A percentile compares a stretch with the other conserved stretches of the same genome.
Evolutionary conservation across 164 flowering plant genomes (phyloP).

Genomic region (Taxillus chinensis): DNA sequence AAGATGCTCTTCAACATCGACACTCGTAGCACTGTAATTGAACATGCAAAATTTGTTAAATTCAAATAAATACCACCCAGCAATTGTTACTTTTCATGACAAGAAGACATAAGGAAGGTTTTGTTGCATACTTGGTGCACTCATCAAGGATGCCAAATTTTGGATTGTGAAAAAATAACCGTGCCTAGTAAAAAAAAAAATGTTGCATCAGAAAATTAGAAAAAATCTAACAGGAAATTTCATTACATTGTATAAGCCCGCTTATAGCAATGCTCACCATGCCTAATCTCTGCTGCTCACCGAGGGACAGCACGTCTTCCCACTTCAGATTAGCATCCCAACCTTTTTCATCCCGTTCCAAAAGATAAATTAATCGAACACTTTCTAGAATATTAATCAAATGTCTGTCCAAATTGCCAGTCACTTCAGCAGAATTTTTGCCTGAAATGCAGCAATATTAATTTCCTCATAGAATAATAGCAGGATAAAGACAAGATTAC

Average conservation of each 20-base stretch:
- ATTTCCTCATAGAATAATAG: neutral
- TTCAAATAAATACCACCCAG: neutral
- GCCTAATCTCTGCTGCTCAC: slow-evolving; percentile 97
- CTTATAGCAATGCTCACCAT: slow-evolving; percentile 50
- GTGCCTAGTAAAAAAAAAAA: slow-evolving; percentile 49
- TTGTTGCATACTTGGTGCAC: slow-evolving; percentile 81
- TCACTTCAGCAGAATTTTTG: slow-evolving; percentile 17
- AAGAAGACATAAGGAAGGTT: neutral
- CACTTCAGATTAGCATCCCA: slow-evolving; percentile 80
- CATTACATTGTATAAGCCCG: neutral
- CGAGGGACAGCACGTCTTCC: slow-evolving; percentile 95
- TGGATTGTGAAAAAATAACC: slow-evolving; percentile 91
- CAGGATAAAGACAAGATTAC: neutral
- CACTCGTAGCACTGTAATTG: slow-evolving; percentile 80
- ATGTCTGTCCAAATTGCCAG: slow-evolving; percentile 35
- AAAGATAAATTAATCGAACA: slow-evolving; percentile 74
- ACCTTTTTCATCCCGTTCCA: slow-evolving; percentile 73
- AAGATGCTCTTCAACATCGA: slow-evolving; percentile 96
- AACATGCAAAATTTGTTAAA: neutral
- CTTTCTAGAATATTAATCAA: slow-evolving; percentile 65
- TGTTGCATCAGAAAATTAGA: neutral
- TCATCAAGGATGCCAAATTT: slow-evolving; percentile 93
- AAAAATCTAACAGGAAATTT: neutral
- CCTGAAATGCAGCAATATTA: slow-evolving; percentile 22
- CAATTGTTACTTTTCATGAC: neutral